Percentiles rank a stretch among this genome's conserved stretches.
These are phyloP conservation scores for Lactarius evosmus DNA, from an alignment of 768 basidiomycete genomes.

Conservation along the genomic window DNA sequence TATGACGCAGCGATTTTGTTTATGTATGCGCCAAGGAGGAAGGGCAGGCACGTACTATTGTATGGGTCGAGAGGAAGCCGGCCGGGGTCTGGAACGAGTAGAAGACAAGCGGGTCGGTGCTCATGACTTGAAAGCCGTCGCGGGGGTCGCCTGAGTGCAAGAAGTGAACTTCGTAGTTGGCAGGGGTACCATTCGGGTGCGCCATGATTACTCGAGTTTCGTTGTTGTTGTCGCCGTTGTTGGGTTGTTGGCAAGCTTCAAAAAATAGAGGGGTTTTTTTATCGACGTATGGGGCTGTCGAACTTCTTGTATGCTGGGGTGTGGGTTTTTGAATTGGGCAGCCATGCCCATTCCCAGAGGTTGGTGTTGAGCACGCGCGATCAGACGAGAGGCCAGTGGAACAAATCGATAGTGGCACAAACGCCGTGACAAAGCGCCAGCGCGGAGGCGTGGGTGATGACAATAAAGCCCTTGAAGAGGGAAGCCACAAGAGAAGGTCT, in stretches of 20 bases:
- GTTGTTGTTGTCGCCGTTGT: neutral
- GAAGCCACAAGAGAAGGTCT: neutral
- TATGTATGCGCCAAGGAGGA: neutral
- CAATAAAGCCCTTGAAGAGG: neutral
- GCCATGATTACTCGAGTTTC: neutral
- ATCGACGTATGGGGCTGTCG: neutral
- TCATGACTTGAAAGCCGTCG: conserved; percentile 60
- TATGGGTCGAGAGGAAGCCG: conserved; percentile 39
- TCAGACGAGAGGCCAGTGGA: neutral
- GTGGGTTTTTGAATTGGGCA: conserved; percentile 6
- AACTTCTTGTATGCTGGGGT: neutral
- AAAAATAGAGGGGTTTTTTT: neutral
- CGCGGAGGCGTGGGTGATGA: neutral
- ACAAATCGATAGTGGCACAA: neutral
- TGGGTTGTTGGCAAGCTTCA: neutral
- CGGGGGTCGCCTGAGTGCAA: conserved; percentile 68
- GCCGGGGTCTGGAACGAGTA: conserved; percentile 64
- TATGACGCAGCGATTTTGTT: neutral
- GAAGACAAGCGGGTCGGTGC: conserved; percentile 56
- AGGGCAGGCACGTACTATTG: conserved; percentile 42
- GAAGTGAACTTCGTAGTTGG: conserved; percentile 49
- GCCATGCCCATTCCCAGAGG: conserved; percentile 11
- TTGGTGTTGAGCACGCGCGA: neutral
- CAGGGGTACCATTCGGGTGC: neutral
- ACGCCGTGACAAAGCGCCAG: neutral